phyloP scores from a whole-genome alignment of 208 protist genomes.

The Acanthamoeba castellanii region DNA sequence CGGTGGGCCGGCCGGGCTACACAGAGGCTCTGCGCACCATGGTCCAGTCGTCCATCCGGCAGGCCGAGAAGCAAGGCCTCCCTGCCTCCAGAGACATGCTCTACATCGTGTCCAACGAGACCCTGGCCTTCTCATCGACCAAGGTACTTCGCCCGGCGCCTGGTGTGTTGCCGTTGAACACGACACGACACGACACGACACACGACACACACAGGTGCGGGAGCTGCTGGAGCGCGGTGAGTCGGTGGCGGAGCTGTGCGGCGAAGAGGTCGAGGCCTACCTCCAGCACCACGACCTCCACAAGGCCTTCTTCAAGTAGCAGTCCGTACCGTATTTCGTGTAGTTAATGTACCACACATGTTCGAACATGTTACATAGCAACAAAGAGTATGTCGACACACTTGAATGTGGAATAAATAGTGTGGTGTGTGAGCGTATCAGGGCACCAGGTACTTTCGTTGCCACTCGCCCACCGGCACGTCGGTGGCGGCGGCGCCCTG shows the following conservation, averaged over 20 bases:
- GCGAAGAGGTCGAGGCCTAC: constrained; percentile 1
- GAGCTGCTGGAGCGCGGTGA: background rate
- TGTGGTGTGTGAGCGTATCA: too few relatives aligned
- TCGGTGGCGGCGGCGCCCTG: background rate
- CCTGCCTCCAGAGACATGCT: background rate
- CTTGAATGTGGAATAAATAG: too few relatives aligned
- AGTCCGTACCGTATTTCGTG: too few relatives aligned
- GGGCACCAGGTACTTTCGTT: background rate
- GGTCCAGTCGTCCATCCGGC: background rate
- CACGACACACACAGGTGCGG: background rate
- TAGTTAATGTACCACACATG: too few relatives aligned
- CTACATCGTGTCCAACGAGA: constrained; percentile 2
- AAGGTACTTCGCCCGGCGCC: background rate
- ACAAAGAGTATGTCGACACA: too few relatives aligned
- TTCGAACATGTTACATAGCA: too few relatives aligned
- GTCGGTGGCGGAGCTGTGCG: constrained; percentile 16
- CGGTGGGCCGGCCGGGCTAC: constrained; percentile 39
- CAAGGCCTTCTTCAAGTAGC: constrained; percentile 3
- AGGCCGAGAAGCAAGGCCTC: background rate
- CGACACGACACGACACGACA: background rate
- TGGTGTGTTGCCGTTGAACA: background rate
- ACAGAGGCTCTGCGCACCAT: background rate
- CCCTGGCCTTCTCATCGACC: constrained; percentile 10
- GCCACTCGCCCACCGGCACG: background rate
- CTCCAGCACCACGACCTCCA: constrained; percentile 11